Percentiles rank a stretch among this genome's conserved stretches.
Conservation (phyloP, 2,329 filamentous ascomycete species). For the Blastomyces emzantsi region DNA sequence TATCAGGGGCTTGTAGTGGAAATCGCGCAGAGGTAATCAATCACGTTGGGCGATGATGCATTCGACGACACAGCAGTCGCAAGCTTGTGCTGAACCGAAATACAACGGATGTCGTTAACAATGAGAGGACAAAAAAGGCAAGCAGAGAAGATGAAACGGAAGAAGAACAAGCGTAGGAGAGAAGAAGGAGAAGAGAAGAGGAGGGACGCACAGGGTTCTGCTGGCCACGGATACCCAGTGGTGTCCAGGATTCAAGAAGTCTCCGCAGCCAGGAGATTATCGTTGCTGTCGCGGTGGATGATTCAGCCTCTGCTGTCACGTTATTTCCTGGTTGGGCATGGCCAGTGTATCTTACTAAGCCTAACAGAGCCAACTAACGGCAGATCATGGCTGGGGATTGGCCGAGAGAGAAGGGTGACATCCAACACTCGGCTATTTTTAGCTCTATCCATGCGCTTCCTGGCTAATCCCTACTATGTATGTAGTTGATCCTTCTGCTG, state of each 20-base stretch:
- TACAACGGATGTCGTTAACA: not conserved
- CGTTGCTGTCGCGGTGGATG: not conserved
- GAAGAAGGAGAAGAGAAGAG: not conserved
- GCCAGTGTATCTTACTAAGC: not conserved
- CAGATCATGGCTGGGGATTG: conserved; percentile 3
- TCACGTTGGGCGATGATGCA: not conserved
- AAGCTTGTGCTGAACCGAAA: not conserved
- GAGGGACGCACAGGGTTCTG: not conserved
- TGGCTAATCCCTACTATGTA: not conserved
- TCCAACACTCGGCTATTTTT: not conserved
- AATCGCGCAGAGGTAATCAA: not conserved
- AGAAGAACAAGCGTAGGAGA: not conserved
- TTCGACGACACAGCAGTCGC: not conserved
- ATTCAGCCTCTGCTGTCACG: not conserved
- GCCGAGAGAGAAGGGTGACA: not conserved
- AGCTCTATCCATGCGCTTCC: not conserved
- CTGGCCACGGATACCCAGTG: not conserved
- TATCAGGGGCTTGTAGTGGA: not conserved
- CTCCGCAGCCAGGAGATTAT: not conserved
- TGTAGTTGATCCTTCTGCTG: not conserved
- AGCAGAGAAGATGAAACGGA: not conserved
- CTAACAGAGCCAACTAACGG: not conserved
- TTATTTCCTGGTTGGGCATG: not conserved
- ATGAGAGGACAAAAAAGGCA: not conserved
- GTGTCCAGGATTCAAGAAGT: not conserved